phyloP scores from a whole-genome alignment of 2,329 filamentous ascomycete genomes.

The Eutypa lata region DNA sequence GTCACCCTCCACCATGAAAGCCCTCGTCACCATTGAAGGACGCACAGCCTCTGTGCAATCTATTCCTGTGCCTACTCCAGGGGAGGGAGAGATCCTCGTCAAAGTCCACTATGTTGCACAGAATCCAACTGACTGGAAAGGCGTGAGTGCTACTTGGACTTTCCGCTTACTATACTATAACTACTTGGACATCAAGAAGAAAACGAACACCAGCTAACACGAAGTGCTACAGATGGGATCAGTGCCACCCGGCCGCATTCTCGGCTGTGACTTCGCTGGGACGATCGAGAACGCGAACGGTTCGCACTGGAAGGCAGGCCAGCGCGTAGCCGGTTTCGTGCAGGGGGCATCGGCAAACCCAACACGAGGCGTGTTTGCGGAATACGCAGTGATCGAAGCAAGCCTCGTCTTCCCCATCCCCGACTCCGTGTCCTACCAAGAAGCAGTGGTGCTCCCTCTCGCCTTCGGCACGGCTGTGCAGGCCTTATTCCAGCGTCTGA shows the following conservation, averaged over 20 bases:
- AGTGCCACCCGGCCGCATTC: conserved; percentile 19
- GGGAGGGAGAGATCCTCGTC: conserved; percentile 30
- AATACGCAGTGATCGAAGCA: conserved; percentile 24
- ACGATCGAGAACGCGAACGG: conserved; percentile 26
- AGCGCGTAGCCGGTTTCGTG: conserved; percentile 33
- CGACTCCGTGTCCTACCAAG: conserved; percentile 21
- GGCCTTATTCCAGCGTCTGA: conserved; percentile 27
- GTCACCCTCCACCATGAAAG: conserved; percentile 26
- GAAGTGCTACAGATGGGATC: neutral
- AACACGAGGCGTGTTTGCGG: conserved; percentile 26
- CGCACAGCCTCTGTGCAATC: conserved; percentile 28
- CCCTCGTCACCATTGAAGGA: conserved; percentile 33
- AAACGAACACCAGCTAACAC: too few species aligned
- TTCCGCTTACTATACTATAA: too few species aligned
- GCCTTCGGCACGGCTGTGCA: conserved; percentile 44
- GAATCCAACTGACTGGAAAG: conserved; percentile 35
- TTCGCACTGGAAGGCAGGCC: conserved; percentile 25
- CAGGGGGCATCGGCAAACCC: conserved; percentile 23
- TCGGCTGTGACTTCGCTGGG: conserved; percentile 35
- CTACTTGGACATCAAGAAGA: too few species aligned
- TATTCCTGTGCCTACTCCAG: conserved; percentile 25
- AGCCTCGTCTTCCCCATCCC: conserved; percentile 27
- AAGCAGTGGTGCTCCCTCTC: conserved; percentile 27
- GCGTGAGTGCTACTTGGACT: neutral
- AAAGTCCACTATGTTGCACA: conserved; percentile 29